Percentiles rank a stretch among this genome's conserved stretches.
These are phyloP conservation scores for Paulownia fortunei DNA, from an alignment of 257 asterid genomes.

Conservation along the genomic window DNA sequence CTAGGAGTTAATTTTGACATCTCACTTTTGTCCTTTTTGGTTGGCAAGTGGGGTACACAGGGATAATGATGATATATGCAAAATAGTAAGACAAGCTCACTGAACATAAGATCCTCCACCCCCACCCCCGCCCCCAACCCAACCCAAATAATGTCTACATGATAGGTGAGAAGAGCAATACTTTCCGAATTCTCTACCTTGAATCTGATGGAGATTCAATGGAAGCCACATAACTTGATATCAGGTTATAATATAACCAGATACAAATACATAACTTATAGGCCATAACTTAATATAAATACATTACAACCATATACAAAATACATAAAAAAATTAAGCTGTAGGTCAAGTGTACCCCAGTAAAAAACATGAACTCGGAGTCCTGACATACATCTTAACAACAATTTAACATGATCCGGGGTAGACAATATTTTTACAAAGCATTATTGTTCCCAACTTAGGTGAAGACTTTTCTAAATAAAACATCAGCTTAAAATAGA, in stretches of 20 bases:
- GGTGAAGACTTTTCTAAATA: neutral
- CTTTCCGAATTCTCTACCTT: neutral
- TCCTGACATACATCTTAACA: neutral
- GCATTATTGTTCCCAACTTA: neutral
- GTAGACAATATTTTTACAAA: neutral
- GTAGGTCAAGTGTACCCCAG: neutral
- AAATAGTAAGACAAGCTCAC: no score
- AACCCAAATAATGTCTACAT: no score
- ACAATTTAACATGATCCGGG: conserved; percentile 5
- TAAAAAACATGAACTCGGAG: neutral
- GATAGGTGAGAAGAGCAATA: no score
- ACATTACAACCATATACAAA: neutral
- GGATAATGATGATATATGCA: no score
- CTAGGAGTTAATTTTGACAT: no score
- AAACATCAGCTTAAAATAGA: conserved; percentile 38
- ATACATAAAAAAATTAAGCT: neutral
- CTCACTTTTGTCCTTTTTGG: no score
- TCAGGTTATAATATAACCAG: neutral
- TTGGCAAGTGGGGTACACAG: no score
- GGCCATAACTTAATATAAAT: neutral
- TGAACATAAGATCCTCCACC: no score
- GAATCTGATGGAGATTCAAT: neutral
- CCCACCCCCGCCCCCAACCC: no score
- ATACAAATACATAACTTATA: neutral
- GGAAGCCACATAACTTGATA: neutral